phyloP scores from a whole-genome alignment of 192 early-diverging fungal species.

The Coemansia sp. region DNA sequence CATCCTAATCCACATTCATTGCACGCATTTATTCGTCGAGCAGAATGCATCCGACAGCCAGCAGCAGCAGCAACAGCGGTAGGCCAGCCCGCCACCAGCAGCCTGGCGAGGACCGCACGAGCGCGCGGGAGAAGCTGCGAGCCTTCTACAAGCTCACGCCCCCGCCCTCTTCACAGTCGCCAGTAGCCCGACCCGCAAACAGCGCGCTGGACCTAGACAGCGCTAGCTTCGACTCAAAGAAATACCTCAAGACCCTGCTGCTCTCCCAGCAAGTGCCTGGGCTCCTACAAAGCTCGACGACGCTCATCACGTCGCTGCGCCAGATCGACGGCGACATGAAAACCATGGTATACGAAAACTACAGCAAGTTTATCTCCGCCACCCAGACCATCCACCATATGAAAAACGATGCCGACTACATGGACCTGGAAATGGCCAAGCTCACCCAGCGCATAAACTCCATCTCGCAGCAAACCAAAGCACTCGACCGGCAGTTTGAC shows the following conservation, averaged over 20 bases:
- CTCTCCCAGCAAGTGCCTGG: constrained; percentile 63
- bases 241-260: constrained; percentile 72
- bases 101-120: constrained; percentile 12
- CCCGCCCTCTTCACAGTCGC: constrained; percentile 21
- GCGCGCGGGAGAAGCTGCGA: constrained; percentile 35
- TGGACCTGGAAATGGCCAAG: constrained; percentile 80
- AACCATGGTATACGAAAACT: constrained; percentile 98
- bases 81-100: too few relatives aligned
- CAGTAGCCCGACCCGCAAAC: constrained; percentile 1
- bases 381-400: constrained; percentile 89
- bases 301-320: constrained; percentile 59
- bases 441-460: constrained; percentile 64
- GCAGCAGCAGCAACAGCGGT: too few relatives aligned
- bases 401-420: constrained; percentile 78
- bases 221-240: constrained; percentile 68
- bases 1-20: too few relatives aligned
- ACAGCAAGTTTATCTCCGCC: constrained; percentile 93
- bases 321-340: constrained; percentile 96
- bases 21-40: too few relatives aligned
- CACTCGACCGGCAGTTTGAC: constrained; percentile 60
- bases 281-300: constrained; percentile 63
- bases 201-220: constrained; percentile 72
- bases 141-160: constrained; percentile 56
- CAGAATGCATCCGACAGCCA: too few relatives aligned
- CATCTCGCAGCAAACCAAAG: constrained; percentile 54